Evolutionary conservation across 345 rosid species (phyloP), one percentile per base, ranked within the genome.

Genomic region (Streptanthus diversifolius): DNA sequence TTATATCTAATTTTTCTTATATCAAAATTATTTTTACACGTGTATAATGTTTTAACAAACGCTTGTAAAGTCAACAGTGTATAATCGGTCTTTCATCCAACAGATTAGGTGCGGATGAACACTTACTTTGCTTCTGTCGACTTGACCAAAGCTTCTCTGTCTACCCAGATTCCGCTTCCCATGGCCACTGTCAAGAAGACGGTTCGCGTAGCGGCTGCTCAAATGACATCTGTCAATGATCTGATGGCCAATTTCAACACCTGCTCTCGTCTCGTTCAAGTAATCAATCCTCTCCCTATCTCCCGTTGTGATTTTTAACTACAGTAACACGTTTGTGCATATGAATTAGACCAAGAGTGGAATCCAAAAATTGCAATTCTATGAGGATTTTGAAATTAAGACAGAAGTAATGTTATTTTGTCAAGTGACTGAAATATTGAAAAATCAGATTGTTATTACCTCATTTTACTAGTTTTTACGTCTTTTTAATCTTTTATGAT

Each of bases 221-320:
- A 91, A 86, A 93, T 93, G 96, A 91, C 98, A 32, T 91, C 98
- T 24, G 56, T 88, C 82, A 88, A 85, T 83, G 97, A 93, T 67
- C 72, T 91, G 57, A 86, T 92, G 58, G 33, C 89, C 77, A 93
- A 93, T 67, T 85, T 88, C 79, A 82, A 90, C 65, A 87, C 97
- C 63, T 93, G 98, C 83, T 82, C 96, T 65, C 90, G 90, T 80
- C 96, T 93, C 43, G 91, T 81, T 55, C 89, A 89, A 74, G 98
- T 93, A 63, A 37, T 14, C 40, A 30, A n/a, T 43, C 51, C 17
- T 39, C 14, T 24, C 51, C 13, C 8, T 27, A 0, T 30, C 15
- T 39, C 12, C 15, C 3, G 27, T 1, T 25, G 27, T 25, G 27
- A 25, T 2, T 25, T 33, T 33, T 33, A 33, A 33, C 10, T 8